These are phyloP conservation scores for Asterochloris erici DNA, from an alignment of 139 green algal genomes.

Conservation along the genomic window DNA sequence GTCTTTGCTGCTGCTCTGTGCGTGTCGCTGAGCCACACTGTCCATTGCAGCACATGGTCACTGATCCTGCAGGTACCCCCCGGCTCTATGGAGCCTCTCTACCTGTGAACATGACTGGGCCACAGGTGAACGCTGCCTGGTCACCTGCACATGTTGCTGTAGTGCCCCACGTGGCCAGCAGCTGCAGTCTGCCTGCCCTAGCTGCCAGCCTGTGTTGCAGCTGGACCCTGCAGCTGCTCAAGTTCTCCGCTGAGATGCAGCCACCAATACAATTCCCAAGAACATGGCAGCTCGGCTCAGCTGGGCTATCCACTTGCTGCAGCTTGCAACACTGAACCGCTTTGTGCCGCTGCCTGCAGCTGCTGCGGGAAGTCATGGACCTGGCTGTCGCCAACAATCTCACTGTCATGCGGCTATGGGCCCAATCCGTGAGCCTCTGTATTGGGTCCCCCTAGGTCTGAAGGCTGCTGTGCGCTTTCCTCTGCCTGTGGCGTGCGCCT, in stretches of 20 bases:
- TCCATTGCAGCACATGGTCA: too few relatives aligned
- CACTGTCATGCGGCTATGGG: constrained; percentile 44
- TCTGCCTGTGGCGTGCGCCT: too few relatives aligned
- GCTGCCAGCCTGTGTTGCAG: not conserved
- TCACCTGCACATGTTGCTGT: not conserved
- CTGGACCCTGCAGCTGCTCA: not conserved
- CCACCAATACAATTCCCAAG: not conserved
- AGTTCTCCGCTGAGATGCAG: not conserved
- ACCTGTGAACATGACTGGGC: constrained; percentile 30
- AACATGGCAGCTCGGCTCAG: not conserved
- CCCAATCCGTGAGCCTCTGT: constrained; percentile 25
- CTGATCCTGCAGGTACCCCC: constrained; percentile 11
- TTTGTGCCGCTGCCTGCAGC: constrained; percentile 10
- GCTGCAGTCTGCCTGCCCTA: not conserved
- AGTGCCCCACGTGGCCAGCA: not conserved
- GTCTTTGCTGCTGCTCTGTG: constrained; percentile 38
- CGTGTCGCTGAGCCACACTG: constrained; percentile 30
- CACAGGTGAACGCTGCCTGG: constrained; percentile 5
- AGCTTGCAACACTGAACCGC: not conserved
- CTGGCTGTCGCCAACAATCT: constrained; percentile 29
- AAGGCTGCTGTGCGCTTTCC: too few relatives aligned
- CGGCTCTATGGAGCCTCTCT: constrained; percentile 44
- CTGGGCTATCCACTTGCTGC: not conserved
- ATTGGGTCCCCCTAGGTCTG: constrained; percentile 1
- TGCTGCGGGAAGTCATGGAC: constrained; percentile 40